phyloP scores from a whole-genome alignment of 306 rosid genomes.

The Fragaria ananassa region DNA sequence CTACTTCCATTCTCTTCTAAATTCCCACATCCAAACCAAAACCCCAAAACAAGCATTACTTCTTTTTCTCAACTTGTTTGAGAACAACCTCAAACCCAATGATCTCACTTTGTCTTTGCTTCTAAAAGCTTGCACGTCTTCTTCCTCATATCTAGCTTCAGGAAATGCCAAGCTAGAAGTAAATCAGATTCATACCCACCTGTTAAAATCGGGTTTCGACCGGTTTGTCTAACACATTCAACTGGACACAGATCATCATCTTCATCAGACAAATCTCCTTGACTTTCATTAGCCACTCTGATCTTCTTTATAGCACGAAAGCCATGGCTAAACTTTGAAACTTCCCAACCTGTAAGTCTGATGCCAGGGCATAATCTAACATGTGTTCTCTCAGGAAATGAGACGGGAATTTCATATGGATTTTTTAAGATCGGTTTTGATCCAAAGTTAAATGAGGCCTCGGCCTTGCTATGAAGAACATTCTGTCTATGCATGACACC shows the following conservation, averaged over 20 bases:
- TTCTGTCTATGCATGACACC: slow-evolving; percentile 39
- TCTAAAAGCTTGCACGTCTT: slow-evolving; percentile 48
- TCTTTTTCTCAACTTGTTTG: slow-evolving; percentile 45
- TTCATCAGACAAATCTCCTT: slow-evolving; percentile 50
- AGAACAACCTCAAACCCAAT: slow-evolving; percentile 33
- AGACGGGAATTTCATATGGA: slow-evolving; percentile 32
- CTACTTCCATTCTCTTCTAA: slow-evolving; percentile 45
- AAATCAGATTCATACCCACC: slow-evolving; percentile 53
- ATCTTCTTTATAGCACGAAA: slow-evolving; percentile 16
- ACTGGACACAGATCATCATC: slow-evolving; percentile 89
- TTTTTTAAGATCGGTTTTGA: slow-evolving; percentile 24
- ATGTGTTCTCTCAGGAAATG: slow-evolving; percentile 21
- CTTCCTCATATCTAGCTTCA: slow-evolving; percentile 20
- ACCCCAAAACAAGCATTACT: slow-evolving; percentile 21
- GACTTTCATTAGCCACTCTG: slow-evolving; percentile 43
- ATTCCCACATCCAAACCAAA: slow-evolving; percentile 25
- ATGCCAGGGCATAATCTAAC: slow-evolving; percentile 33
- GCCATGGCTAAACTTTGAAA: slow-evolving; percentile 2
- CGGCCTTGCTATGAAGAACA: slow-evolving; percentile 34
- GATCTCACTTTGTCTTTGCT: slow-evolving; percentile 55
- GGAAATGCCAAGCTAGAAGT: slow-evolving; percentile 26
- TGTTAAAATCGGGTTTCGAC: slow-evolving; percentile 39
- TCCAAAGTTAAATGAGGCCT: slow-evolving; percentile 29
- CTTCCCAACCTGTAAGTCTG: slow-evolving; percentile 8
- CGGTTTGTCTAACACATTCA: slow-evolving; percentile 68